Conservation (phyloP, 495 filamentous ascomycete genomes). For the Astrothelium macrocarpum region DNA sequence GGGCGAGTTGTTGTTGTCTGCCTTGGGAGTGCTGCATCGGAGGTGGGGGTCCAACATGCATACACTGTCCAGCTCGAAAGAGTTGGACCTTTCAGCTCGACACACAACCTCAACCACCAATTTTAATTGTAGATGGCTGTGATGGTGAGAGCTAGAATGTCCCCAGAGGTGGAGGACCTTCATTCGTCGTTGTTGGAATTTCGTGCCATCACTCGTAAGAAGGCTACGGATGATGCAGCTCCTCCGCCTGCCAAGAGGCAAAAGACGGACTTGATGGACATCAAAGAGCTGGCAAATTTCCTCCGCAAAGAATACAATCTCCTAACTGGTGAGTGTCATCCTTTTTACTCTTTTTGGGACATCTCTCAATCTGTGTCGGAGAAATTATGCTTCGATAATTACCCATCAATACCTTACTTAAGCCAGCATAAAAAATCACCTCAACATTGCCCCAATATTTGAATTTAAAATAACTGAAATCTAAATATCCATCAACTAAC, state of each 20-base stretch:
- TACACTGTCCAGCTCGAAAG: background rate
- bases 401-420: too few relatives aligned
- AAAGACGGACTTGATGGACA: background rate
- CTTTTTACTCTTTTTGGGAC: background rate
- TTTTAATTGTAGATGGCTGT: background rate
- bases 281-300: conserved; percentile 1
- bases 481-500: background rate
- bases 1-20: background rate
- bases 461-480: background rate
- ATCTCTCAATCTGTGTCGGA: background rate
- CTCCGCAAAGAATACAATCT: background rate
- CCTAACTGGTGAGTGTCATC: background rate
- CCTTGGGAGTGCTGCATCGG: background rate
- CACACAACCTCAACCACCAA: too few relatives aligned
- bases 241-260: background rate
- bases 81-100: background rate
- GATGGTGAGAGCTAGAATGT: background rate
- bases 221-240: background rate
- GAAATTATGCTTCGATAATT: background rate
- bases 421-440: too few relatives aligned
- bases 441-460: too few relatives aligned
- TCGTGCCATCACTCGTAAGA: background rate
- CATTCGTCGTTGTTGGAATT: background rate
- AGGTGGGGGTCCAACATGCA: too few relatives aligned
- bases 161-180: background rate